phyloP scores from a whole-genome alignment of 2,329 filamentous ascomycete genomes.

The Aspergillus glaucus region DNA sequence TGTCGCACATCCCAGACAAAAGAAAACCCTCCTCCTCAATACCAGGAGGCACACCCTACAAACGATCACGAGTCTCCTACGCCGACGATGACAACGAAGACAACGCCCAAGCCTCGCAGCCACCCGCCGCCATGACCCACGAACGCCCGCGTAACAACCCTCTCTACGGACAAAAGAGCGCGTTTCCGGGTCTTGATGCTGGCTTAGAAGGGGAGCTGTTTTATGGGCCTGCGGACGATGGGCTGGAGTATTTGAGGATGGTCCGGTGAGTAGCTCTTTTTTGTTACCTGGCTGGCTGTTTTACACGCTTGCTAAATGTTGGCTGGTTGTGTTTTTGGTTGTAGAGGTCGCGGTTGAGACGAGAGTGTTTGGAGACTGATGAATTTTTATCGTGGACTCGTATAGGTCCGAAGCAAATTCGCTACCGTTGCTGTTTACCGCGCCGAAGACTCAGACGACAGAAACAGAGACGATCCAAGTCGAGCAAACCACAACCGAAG shows the following conservation, averaged over 20 bases:
- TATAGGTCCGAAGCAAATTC: slow-evolving; percentile 65
- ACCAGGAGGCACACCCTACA: slow-evolving; percentile 13
- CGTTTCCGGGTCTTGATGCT: slow-evolving; percentile 57
- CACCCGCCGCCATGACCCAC: slow-evolving; percentile 11
- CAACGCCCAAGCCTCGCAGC: slow-evolving; percentile 4
- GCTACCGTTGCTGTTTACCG: slow-evolving; percentile 66
- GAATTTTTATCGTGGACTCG: slow-evolving; percentile 7
- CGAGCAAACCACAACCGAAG: slow-evolving; percentile 1
- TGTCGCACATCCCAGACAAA: slow-evolving; percentile 27
- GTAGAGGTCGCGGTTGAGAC: background rate
- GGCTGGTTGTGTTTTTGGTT: background rate
- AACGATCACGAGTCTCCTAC: slow-evolving; percentile 26
- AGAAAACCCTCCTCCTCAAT: slow-evolving; percentile 21
- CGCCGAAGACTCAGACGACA: slow-evolving; percentile 41
- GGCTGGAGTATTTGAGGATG: slow-evolving; percentile 63
- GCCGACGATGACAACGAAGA: slow-evolving; percentile 24
- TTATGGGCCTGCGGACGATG: slow-evolving; percentile 62
- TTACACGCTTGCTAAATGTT: slow-evolving; percentile 16
- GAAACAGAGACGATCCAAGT: background rate
- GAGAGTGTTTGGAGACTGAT: background rate
- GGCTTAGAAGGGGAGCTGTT: slow-evolving; percentile 51
- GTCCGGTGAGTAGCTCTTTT: slow-evolving; percentile 54
- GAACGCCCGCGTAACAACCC: slow-evolving; percentile 50
- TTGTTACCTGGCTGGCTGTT: slow-evolving; percentile 21
- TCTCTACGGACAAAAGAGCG: slow-evolving; percentile 65